Conservation (phyloP, 1,284 basidiomycete species). For the Leccinum pallidistipes region DNA sequence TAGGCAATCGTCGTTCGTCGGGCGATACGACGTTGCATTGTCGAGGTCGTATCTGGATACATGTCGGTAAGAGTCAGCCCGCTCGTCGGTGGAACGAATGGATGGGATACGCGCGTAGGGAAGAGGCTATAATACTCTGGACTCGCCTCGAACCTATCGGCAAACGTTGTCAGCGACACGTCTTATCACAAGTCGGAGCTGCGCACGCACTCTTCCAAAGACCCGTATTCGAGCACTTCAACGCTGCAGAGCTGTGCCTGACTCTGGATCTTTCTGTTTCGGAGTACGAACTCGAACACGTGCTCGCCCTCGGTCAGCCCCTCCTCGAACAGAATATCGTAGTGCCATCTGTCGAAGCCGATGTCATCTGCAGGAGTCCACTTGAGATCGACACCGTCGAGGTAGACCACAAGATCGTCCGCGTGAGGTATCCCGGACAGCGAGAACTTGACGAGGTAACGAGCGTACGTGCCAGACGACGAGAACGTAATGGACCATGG, state of each 20-base stretch:
- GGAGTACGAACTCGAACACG: slow-evolving; percentile 57
- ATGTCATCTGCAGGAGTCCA: slow-evolving; percentile 60
- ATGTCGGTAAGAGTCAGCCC: not conserved
- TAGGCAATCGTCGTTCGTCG: slow-evolving; percentile 82
- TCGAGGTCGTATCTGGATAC: slow-evolving; percentile 52
- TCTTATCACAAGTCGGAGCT: not conserved
- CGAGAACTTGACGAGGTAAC: slow-evolving; percentile 71
- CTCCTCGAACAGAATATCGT: slow-evolving; percentile 51
- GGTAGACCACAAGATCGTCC: slow-evolving; percentile 54
- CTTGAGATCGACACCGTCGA: slow-evolving; percentile 60
- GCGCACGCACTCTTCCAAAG: slow-evolving; percentile 51
- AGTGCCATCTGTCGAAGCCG: slow-evolving; percentile 72
- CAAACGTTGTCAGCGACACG: not conserved
- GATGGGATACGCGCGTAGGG: slow-evolving; percentile 56
- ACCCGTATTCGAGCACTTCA: slow-evolving; percentile 78
- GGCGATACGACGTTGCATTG: slow-evolving; percentile 67
- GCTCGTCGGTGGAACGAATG: not conserved
- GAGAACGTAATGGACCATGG: slow-evolving; percentile 61
- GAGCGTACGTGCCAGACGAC: slow-evolving; percentile 65
- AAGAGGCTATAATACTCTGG: slow-evolving; percentile 70
- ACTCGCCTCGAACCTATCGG: slow-evolving; percentile 57
- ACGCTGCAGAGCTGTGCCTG: slow-evolving; percentile 73
- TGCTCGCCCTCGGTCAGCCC: slow-evolving; percentile 51
- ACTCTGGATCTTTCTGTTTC: slow-evolving; percentile 50
- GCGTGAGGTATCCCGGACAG: slow-evolving; percentile 69